Evolutionary conservation across 192 early-diverging fungal species (phyloP), one percentile per base, ranked within the genome.

Genomic region (Coemansia sp.): DNA sequence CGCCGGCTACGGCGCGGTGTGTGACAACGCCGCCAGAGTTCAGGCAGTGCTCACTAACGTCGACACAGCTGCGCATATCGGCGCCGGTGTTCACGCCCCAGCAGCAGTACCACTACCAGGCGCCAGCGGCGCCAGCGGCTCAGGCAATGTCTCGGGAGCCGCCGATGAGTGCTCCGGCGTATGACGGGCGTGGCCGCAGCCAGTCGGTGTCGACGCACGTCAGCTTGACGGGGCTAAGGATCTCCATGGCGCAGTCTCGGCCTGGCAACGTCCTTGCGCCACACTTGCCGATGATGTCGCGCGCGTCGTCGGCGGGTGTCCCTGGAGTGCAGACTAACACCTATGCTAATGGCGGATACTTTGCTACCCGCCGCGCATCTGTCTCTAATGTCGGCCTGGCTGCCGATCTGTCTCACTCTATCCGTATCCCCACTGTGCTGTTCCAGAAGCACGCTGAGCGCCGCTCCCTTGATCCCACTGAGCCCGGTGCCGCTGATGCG

Each of bases 401-500:
- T 0, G 80, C 74, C n/a, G 80, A 82, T 38, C 75, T 76, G 27
- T 72, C 64, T 72, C 75, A 82, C 68, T 73, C 80, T 40, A 82
- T 82, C 69, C 80, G 75, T 63, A 82, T 82, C 62, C 80, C 80
- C 4, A 63, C 80, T 2, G 72, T 82, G 36, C 74, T 82, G 80
- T 82, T 82, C 75, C 75, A 77, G 66, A 77, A 77, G 52, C 69
- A 64, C 18, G 27, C 69, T 20, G 46, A 49, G n/a, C 52, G 41
- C 47, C 20, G 34, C 67, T 59, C 55, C 6, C 36, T 24, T 8
- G 43, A 52, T 18, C 36, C 66, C 24, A 34, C 73, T n/a, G 63
- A 51, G 31, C 18, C 67, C 0, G 59, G 54, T 54, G 31, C 20
- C 18, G 31, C 55, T 18, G 55, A 16, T 34, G 55, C 29, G 3